Percentiles rank a stretch among this genome's conserved stretches.
Conservation (phyloP, 345 rosid genomes). For the Sisymbrium irio region DNA sequence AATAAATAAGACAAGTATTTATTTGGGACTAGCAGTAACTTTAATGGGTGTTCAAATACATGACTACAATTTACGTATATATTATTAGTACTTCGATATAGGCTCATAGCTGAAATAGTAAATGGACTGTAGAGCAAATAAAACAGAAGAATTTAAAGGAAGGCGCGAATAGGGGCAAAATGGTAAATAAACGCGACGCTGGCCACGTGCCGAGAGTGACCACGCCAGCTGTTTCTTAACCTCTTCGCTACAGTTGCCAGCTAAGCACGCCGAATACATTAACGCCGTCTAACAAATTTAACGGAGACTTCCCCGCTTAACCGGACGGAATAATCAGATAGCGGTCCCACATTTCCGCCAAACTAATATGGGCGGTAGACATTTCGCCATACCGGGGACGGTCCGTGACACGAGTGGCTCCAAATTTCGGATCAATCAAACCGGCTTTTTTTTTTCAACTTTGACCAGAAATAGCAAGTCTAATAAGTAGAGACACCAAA, state of each 20-base stretch:
- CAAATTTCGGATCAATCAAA: slow-evolving; percentile 16
- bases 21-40: not conserved
- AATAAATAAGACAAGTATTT: not conserved
- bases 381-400: slow-evolving; percentile 26
- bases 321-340: not conserved
- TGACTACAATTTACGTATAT: not conserved
- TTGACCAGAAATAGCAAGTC: slow-evolving; percentile 12
- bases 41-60: not conserved
- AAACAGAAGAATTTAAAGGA: not conserved
- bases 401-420: slow-evolving; percentile 19
- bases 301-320: slow-evolving; percentile 10
- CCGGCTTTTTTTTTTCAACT: not conserved
- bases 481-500: slow-evolving; percentile 16
- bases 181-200: not conserved
- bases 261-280: slow-evolving; percentile 32
- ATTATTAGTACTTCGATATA: not conserved
- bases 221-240: slow-evolving; percentile 38
- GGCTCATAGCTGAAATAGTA: not conserved
- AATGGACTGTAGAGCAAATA: not conserved
- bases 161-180: not conserved
- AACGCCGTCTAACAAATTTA: slow-evolving; percentile 21
- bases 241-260: slow-evolving; percentile 30
- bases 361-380: slow-evolving; percentile 22
- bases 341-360: slow-evolving; percentile 18
- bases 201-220: slow-evolving; percentile 34